phyloP scores from a whole-genome alignment of 257 asterid species.

The Solanum infundibuliforme region DNA sequence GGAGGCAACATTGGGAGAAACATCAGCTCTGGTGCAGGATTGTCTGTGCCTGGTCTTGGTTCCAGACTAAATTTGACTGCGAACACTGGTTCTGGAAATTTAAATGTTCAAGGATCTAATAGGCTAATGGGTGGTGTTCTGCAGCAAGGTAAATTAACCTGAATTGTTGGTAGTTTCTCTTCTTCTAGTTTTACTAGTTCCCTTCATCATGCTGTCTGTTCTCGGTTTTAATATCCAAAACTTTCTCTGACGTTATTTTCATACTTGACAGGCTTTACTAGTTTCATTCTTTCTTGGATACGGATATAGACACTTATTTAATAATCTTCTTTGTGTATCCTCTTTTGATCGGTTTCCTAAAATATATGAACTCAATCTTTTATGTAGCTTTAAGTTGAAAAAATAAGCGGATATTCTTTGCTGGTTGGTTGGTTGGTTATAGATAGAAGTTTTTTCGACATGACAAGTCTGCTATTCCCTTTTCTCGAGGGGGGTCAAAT shows the following conservation, averaged over 20 bases:
- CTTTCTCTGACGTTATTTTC: background rate
- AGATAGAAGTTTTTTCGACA: background rate
- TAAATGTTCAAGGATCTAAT: slow-evolving; percentile 75
- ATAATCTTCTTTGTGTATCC: background rate
- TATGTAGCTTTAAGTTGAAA: background rate
- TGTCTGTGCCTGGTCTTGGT: slow-evolving; percentile 77
- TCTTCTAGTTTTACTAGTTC: background rate
- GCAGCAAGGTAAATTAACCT: slow-evolving; percentile 66
- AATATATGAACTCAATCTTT: background rate
- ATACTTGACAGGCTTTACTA: background rate
- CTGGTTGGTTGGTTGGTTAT: background rate
- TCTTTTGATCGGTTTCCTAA: background rate
- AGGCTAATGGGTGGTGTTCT: slow-evolving; percentile 77
- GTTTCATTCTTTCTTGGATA: background rate
- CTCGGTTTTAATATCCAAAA: background rate
- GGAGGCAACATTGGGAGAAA: slow-evolving; percentile 84
- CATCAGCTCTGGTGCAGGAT: slow-evolving; percentile 88
- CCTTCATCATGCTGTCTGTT: background rate
- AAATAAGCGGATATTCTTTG: background rate
- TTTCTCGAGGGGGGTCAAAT: background rate
- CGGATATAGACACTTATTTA: background rate
- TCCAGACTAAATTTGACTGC: slow-evolving; percentile 71
- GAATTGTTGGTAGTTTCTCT: slow-evolving; percentile 1
- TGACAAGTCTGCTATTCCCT: background rate
- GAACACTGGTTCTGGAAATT: slow-evolving; percentile 67